A percentile compares a stretch with the other conserved stretches of the same genome.
Conservation (phyloP, 768 basidiomycete genomes). For the Galerina marginata region DNA sequence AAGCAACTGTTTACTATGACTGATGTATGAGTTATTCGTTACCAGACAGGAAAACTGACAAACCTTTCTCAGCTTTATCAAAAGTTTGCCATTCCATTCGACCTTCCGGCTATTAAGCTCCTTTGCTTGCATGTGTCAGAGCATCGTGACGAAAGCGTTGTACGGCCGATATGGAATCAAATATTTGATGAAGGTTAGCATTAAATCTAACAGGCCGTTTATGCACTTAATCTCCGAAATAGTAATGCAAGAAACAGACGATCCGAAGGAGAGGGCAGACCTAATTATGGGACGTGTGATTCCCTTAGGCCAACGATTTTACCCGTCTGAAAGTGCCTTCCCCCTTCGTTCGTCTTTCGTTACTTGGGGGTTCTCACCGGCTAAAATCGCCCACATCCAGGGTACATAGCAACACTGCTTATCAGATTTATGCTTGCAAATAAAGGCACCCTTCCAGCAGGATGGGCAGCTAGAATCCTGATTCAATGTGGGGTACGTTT, state of each 20-base stretch:
- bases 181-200: conserved; percentile 80
- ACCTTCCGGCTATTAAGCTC: conserved; percentile 82
- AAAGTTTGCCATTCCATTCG: conserved; percentile 85
- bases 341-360: conserved; percentile 70
- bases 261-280: conserved; percentile 60
- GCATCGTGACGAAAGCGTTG: conserved; percentile 83
- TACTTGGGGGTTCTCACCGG: conserved; percentile 1
- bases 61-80: conserved; percentile 71
- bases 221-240: conserved; percentile 8
- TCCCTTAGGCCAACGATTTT: conserved; percentile 83
- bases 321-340: conserved; percentile 90
- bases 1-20: conserved; percentile 77
- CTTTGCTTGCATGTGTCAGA: conserved; percentile 94
- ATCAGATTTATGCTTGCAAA: conserved; percentile 74
- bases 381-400: conserved; percentile 46
- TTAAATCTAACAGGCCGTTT: not conserved
- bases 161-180: conserved; percentile 87
- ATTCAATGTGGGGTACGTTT: conserved; percentile 83
- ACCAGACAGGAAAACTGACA: conserved; percentile 3
- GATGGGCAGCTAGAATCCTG: conserved; percentile 85
- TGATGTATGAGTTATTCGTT: conserved; percentile 58
- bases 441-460: conserved; percentile 61
- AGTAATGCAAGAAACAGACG: conserved; percentile 65
- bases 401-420: conserved; percentile 74
- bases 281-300: conserved; percentile 67